Evolutionary conservation across 2,329 filamentous ascomycete genomes (phyloP).

Genomic region (Fusarium gaditjirri): DNA sequence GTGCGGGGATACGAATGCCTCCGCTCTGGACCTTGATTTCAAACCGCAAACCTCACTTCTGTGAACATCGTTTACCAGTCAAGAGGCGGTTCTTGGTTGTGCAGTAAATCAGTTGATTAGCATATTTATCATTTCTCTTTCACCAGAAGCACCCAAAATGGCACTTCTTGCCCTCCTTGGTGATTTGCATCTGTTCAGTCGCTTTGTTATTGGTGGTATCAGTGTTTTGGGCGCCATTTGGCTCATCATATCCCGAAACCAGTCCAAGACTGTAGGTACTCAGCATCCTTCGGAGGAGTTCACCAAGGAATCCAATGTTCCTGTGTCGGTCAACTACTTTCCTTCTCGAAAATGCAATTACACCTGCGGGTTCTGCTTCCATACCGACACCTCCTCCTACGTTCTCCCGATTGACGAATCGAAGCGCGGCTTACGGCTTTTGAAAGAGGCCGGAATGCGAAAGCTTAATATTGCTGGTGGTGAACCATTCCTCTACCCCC

Average conservation of each 20-base stretch:
- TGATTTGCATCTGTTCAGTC: neutral
- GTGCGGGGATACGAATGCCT: neutral
- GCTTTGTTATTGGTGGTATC: neutral
- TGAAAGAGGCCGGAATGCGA: neutral
- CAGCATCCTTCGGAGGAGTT: fast-evolving
- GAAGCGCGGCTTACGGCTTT: neutral
- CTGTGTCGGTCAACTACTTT: neutral
- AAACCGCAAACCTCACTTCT: neutral
- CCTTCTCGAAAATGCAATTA: neutral
- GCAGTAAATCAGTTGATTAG: neutral
- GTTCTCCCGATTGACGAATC: neutral
- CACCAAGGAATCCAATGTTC: neutral
- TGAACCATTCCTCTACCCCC: neutral
- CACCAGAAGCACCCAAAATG: neutral
- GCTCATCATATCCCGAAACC: too few relatives aligned
- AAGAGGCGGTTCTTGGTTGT: neutral
- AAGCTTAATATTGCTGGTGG: neutral
- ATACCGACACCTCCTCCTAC: neutral
- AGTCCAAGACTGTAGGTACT: fast-evolving
- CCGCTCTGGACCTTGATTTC: neutral
- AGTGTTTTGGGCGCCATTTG: neutral
- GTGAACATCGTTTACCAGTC: neutral
- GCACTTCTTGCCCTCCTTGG: neutral
- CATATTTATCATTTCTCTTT: neutral
- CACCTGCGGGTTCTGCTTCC: neutral